Base-by-base conservation (phyloP, 306 rosid genomes). In the Ceratonia siliqua region DNA sequence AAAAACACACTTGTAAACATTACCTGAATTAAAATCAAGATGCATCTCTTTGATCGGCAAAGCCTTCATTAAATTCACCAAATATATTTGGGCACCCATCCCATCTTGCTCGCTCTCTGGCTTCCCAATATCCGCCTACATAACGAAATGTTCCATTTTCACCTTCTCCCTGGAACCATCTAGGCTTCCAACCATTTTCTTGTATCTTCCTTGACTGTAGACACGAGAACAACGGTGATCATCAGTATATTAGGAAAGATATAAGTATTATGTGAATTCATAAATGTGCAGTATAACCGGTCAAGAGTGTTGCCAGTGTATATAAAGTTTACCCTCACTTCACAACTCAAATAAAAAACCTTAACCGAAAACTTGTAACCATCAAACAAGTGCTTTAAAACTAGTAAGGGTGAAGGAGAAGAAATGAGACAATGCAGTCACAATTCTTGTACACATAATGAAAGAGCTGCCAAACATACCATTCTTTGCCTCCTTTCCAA, bases 151-250 rank as follows among this genome's bases (percentile, higher is more conserved):
- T 78, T 71, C 89, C 97, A 12, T 86, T 78, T 80, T 88, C 96
- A 24, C 83, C 85, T 38, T 86, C 92, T 81, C 81, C 82, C 52
- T 78, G 72, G 69, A 94, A 94, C 99, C 99, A 94, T 69, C 80
- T 88, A 54, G 99, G 96, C 54, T 85, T 84, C 99, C 99, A 94
- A 32, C 99, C 99, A 83, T 70, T 90, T 76, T 92, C 99, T 92
- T 94, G 99, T 63, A 94, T 55, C 83, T 92, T 92, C 82, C 96
- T 87, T 11, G 99, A 89, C 99, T 94, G 83, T 9, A 20, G 0
- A 72, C 64, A 53, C 14, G 67, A 62, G 52, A 72, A 62, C 18
- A 72, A 33, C 9, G 21, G n/a, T 12, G 21, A 49, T 74, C 5
- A 62, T 49, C 28, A 62, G 58, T 11, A 48, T 14, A 36, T 4